These are phyloP conservation scores for Scedosporium apiospermum DNA, from an alignment of 2,329 filamentous ascomycete genomes.

Conservation along the genomic window DNA sequence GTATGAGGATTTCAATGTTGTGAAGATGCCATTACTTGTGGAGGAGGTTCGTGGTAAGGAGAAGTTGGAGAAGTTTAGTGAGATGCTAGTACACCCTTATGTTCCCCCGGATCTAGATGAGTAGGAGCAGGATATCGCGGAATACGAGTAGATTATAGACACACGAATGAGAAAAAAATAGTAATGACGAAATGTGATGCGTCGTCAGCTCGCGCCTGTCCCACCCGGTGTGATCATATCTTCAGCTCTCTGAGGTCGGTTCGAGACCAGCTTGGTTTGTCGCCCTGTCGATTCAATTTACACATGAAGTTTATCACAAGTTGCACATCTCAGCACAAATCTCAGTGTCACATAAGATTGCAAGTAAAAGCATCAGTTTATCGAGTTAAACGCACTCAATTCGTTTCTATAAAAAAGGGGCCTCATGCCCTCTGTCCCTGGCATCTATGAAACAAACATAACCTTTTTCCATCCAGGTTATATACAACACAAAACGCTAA, in stretches of 20 bases:
- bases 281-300: too few species aligned
- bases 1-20: conserved; percentile 93
- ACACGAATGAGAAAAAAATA: neutral
- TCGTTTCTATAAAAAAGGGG: too few species aligned
- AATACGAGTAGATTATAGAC: conserved; percentile 10
- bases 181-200: neutral
- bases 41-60: conserved; percentile 96
- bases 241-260: too few species aligned
- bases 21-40: conserved; percentile 92
- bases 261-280: too few species aligned
- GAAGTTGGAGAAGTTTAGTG: conserved; percentile 79
- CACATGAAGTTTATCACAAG: too few species aligned
- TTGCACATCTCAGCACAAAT: too few species aligned
- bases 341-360: too few species aligned
- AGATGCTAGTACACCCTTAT: conserved; percentile 72
- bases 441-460: conserved; percentile 1
- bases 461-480: neutral
- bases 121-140: conserved; percentile 4
- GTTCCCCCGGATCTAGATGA: conserved; percentile 46
- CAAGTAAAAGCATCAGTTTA: too few species aligned
- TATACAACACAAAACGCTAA: conserved; percentile 1
- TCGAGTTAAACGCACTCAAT: too few species aligned
- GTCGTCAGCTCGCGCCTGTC: too few species aligned
- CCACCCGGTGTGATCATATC: too few species aligned
- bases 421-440: too few species aligned